Conservation (phyloP, 2,329 filamentous ascomycete genomes). For the Didymella pomorum region DNA sequence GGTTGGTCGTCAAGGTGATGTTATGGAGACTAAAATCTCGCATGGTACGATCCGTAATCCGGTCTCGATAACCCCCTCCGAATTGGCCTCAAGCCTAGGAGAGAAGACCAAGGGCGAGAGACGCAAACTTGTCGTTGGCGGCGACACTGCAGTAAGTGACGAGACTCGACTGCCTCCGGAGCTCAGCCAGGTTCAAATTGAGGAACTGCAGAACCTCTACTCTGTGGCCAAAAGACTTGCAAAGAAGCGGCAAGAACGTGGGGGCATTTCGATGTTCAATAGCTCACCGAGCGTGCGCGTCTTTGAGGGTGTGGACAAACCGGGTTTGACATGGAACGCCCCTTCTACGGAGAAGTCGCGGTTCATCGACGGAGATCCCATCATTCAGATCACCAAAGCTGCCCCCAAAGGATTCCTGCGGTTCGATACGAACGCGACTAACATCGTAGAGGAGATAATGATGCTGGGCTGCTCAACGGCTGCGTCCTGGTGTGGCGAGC, state of each 20-base stretch:
- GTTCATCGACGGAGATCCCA: conserved; percentile 54
- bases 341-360: conserved; percentile 50
- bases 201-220: conserved; percentile 49
- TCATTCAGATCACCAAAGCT: conserved; percentile 47
- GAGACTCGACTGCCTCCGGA: conserved; percentile 15
- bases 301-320: conserved; percentile 40
- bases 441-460: conserved; percentile 58
- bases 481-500: conserved; percentile 61
- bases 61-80: conserved; percentile 59
- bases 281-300: conserved; percentile 45
- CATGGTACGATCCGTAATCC: conserved; percentile 65
- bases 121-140: conserved; percentile 39
- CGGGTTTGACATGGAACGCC: conserved; percentile 53
- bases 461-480: conserved; percentile 62
- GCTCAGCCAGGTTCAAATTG: conserved; percentile 34
- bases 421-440: conserved; percentile 30
- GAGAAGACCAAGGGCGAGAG: conserved; percentile 42
- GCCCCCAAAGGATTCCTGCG: conserved; percentile 17
- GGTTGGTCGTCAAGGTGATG: conserved; percentile 60
- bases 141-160: conserved; percentile 17
- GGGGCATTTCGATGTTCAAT: conserved; percentile 49
- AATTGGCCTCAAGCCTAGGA: conserved; percentile 42
- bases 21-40: conserved; percentile 62
- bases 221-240: conserved; percentile 46
- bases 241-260: conserved; percentile 45